Base-by-base conservation (phyloP, 805 yeast genomes). In the Metschnikowia lochheadii region DNA sequence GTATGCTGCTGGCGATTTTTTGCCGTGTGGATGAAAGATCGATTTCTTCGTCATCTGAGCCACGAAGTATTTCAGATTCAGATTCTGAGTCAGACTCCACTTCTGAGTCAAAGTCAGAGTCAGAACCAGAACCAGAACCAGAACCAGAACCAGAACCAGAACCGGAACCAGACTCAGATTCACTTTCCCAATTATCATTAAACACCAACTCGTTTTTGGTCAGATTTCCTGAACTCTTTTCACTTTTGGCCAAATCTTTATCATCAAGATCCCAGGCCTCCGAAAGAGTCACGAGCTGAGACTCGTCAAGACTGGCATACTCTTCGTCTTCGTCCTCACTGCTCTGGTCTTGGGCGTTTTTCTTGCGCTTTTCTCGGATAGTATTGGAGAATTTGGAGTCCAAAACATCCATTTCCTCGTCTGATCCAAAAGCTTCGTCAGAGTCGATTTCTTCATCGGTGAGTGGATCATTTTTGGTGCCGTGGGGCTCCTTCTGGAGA, bases 241-340 rank as follows among this genome's bases (percentile, higher is more conserved):
- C 29, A 26, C 17, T 35, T n/a, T 35, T 20, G 40, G 43, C 62
- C 46, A 63, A 55, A 52, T 80, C 84, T 29, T 65, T 69, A 32
- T 84, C 89, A 63, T 88, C 94, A 67, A 82, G 67, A 62, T 87
- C 97, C 96, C 96, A 89, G 3, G 88, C 90, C 57, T 84, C 90
- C n/a, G 96, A 85, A 37, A 90, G 72, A 0, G 95, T 80, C 52
- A 86, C 77, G 48, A 90, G 75, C 56, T 89, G 87, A 31, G 67
- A 73, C 62, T 89, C 96, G 59, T 89, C 96, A 40, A 87, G 75
- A 61, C 91, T 84, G 23, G 79, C 79, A 62, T 87, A 86, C 8
- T 76, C 79, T 14, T 68, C 70, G n/a, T 67, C 76, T 3, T 67
- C 69, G 5, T 49, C 52, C 37, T 48, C 42, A 17, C 48, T n/a